Evolutionary conservation across 2,329 filamentous ascomycete species (phyloP).

Genomic region (Phoma herbarum): DNA sequence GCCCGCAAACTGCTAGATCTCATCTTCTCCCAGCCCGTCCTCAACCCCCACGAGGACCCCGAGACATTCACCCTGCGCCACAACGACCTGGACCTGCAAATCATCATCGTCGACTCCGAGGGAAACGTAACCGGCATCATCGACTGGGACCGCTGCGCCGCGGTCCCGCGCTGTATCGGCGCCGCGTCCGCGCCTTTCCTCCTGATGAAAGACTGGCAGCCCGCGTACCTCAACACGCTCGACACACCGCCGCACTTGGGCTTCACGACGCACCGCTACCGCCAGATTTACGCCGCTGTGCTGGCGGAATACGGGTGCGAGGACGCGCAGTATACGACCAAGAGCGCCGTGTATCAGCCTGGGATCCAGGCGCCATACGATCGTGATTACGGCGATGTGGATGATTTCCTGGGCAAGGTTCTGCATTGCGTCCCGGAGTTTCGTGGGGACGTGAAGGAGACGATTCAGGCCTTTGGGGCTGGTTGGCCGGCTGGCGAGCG

Average conservation of each 20-base stretch:
- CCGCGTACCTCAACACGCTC: slow-evolving; percentile 1
- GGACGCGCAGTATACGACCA: slow-evolving; percentile 25
- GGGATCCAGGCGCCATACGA: slow-evolving; percentile 11
- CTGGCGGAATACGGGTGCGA: slow-evolving; percentile 15
- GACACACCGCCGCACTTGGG: neutral
- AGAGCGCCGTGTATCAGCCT: slow-evolving; percentile 23
- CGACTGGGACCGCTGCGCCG: slow-evolving; percentile 29
- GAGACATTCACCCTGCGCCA: slow-evolving; percentile 36
- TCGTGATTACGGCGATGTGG: neutral
- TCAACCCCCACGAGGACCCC: neutral
- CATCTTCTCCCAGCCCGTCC: slow-evolving; percentile 8
- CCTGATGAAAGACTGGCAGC: slow-evolving; percentile 25
- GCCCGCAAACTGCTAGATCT: slow-evolving; percentile 2
- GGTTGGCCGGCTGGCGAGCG: slow-evolving; percentile 10
- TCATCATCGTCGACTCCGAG: slow-evolving; percentile 30
- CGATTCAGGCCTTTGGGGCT: neutral
- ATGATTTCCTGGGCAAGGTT: slow-evolving; percentile 9
- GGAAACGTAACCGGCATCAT: slow-evolving; percentile 37
- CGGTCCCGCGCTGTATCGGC: slow-evolving; percentile 27
- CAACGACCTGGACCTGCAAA: slow-evolving; percentile 36
- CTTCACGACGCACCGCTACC: slow-evolving; percentile 22
- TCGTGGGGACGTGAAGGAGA: slow-evolving; percentile 1
- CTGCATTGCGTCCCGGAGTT: slow-evolving; percentile 5
- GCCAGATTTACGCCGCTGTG: slow-evolving; percentile 24
- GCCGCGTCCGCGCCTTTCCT: slow-evolving; percentile 23